Base-by-base conservation (phyloP, 2,329 filamentous ascomycete species). In the Penicillium hesseltinei region DNA sequence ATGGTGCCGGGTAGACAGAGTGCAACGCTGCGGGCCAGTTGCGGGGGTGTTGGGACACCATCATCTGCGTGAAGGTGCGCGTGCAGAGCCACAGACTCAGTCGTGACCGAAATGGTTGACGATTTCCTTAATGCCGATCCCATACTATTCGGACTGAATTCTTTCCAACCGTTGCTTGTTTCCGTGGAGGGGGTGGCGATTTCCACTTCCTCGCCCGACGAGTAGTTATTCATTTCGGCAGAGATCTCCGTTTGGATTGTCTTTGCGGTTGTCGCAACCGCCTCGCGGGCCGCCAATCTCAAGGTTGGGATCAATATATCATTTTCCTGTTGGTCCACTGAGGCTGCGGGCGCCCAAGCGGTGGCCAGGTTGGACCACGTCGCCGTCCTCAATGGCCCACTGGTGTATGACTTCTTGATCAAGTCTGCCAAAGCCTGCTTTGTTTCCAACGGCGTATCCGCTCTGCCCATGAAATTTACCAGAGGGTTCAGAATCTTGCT, bases 231-330 rank as follows among this genome's bases (percentile, higher is more conserved):
- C 8, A 50, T 57, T 35, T 68, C 71, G 10, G 68, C 71, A 2
- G 71, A 75, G 25, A 77, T 77, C 52, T 77, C 75, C 8, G 75
- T 77, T 48, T 68, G 63, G 25, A 77, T 75, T n/a, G 70, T 75
- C 51, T 71, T 73, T 19, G 70, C 67, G 7, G 72, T 70, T 35
- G 68, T 69, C 29, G 74, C 70, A 10, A 77, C 72, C n/a, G 73
- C 71, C 56, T 76, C 74, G 17, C 73, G 72, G 35, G 74, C 75
- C n/a, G 74, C 76, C 35, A 70, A 69, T 51, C 74, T 74, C 42
- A 78, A 61, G 13, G 75, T 73, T 3, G 76, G 76, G 43, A 78
- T 76, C 52, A 78, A 54, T 27, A 76, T 70, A 57, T 77, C 74
- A 31, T 71, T 71, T 52, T 75, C 75, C 53, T 76, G 74, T 27